A percentile compares a stretch with the other conserved stretches of the same genome.
phyloP scores from a whole-genome alignment of 2,329 filamentous ascomycete species.

The Microsporum audouinii region DNA sequence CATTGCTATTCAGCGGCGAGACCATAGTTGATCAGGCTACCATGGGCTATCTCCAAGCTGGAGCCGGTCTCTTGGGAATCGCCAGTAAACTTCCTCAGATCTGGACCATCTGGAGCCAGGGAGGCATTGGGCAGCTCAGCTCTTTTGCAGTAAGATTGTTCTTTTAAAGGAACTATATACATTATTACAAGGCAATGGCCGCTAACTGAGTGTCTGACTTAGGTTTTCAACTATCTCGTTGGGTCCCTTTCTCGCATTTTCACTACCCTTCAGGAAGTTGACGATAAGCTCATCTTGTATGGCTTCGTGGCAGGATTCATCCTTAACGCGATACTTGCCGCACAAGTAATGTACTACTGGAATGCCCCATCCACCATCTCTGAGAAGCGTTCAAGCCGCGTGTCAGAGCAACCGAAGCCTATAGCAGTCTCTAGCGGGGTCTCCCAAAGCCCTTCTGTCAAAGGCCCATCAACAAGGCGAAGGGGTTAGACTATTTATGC shows the following conservation, averaged over 20 bases:
- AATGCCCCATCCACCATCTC: slow-evolving; percentile 43
- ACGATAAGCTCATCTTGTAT: slow-evolving; percentile 92
- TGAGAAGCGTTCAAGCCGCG: slow-evolving; percentile 19
- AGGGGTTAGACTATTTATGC: slow-evolving; percentile 33
- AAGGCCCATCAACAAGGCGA: slow-evolving; percentile 46
- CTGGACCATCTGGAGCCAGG: slow-evolving; percentile 67
- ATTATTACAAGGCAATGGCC: background rate
- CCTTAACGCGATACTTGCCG: slow-evolving; percentile 77
- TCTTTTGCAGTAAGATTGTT: slow-evolving; percentile 70
- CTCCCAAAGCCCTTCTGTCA: slow-evolving; percentile 32
- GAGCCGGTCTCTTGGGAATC: slow-evolving; percentile 69
- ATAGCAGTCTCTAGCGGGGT: slow-evolving; percentile 31
- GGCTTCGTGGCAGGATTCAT: slow-evolving; percentile 82
- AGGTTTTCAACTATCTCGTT: slow-evolving; percentile 97
- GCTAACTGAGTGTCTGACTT: slow-evolving; percentile 8
- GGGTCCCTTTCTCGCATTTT: slow-evolving; percentile 93
- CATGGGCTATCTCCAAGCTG: slow-evolving; percentile 68
- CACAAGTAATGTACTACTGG: slow-evolving; percentile 96
- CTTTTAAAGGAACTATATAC: background rate
- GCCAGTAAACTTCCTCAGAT: slow-evolving; percentile 94
- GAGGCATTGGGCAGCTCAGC: slow-evolving; percentile 87
- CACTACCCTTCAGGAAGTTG: slow-evolving; percentile 92
- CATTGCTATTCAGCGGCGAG: slow-evolving; percentile 53
- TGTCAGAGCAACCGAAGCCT: slow-evolving; percentile 17
- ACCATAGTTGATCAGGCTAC: slow-evolving; percentile 53